Base-by-base conservation (phyloP, 148 eudicot genomes). In the Selenicereus undatus region DNA sequence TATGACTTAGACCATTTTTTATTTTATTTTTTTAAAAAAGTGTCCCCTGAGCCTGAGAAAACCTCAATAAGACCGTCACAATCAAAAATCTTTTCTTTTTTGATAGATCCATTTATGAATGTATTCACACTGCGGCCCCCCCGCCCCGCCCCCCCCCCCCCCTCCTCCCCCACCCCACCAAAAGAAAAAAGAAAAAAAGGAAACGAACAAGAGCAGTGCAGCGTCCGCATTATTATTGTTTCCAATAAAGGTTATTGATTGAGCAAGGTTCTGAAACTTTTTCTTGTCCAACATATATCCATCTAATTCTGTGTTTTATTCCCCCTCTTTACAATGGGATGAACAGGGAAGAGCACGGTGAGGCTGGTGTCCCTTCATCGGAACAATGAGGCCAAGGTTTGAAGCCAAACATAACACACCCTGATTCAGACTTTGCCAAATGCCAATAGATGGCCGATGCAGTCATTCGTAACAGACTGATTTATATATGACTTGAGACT, bases 381-480 rank as follows among this genome's bases (percentile, higher is more conserved):
- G 17, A 90, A 83, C 82, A 85, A 81, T 77, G 93, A 92, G 81
- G 91, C 88, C 5, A 92, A 91, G 99, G 98, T 94, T 75, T 30
- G 80, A 62, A 83, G 21, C 73, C 39, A 26, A 42, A 45, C 6
- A 5, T 6, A 35, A 22, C 75, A 22, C 75, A 64, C 11, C n/a
- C 29, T 64, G 27, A 5, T n/a, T n/a, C 27, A 22, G 30, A 66
- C 32, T 26, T 66, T 9, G 10, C 29, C 43, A 39, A 39, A 39
- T 39, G 43, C 43, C 43, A 39, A 39, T 39, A 39, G 43, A 39
- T 39, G 43, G 43, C 3, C 43, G 43, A 39, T 39, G 43, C 43
- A 39, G 1, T 39, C 43, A 39, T 7, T 39, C 43, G 43, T 39
- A 39, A 39, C 43, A 39, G 43, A 39, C 43, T 4, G 43, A 39